Conservation (phyloP, 148 eudicot species). For the Camellia granthamiana region DNA sequence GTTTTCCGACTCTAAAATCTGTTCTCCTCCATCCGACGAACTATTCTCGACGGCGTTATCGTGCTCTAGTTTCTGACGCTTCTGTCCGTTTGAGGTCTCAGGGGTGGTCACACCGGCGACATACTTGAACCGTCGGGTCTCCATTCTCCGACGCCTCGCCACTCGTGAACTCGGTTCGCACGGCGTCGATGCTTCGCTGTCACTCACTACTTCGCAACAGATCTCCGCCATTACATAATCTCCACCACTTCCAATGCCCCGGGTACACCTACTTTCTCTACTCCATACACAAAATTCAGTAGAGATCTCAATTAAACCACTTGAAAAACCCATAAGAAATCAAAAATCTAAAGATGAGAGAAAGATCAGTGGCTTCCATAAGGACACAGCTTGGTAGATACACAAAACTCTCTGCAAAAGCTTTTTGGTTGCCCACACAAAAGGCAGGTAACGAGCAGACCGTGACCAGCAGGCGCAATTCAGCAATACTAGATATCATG, state of each 20-base stretch:
- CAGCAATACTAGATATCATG: too few relatives aligned
- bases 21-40: background rate
- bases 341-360: too few relatives aligned
- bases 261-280: background rate
- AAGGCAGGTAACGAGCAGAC: background rate
- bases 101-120: slow-evolving; percentile 15
- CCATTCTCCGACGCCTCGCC: slow-evolving; percentile 57
- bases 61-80: slow-evolving; percentile 40
- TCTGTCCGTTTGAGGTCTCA: slow-evolving; percentile 24
- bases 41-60: slow-evolving; percentile 20
- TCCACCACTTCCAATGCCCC: background rate
- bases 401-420: too few relatives aligned
- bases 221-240: slow-evolving; percentile 56
- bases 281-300: too few relatives aligned
- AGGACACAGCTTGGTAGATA: too few relatives aligned
- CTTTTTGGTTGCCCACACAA: background rate
- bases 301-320: too few relatives aligned
- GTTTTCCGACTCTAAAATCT: background rate
- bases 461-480: slow-evolving; percentile 24
- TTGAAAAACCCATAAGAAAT: too few relatives aligned
- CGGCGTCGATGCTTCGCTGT: slow-evolving; percentile 23
- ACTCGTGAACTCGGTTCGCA: slow-evolving; percentile 32
- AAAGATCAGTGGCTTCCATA: too few relatives aligned
- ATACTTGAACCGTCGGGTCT: slow-evolving; percentile 42
- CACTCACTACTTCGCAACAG: slow-evolving; percentile 39